Conservation (phyloP, 129 eudicot species). For the Glebionis coronaria region DNA sequence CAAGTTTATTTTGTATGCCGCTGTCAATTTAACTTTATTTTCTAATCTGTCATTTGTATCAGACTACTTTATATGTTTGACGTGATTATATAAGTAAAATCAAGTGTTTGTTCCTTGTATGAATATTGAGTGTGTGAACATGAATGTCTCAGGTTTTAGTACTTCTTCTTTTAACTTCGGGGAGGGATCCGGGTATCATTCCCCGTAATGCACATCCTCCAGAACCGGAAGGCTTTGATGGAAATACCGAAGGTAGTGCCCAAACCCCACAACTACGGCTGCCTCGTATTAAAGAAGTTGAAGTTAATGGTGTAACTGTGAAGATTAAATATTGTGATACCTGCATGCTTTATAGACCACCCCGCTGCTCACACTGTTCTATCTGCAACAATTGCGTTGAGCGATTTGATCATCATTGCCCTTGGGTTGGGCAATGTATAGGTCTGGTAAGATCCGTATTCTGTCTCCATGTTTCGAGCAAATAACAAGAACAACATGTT, state of each 20-base stretch:
- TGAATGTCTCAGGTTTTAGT: conserved; percentile 64
- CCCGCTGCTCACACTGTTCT: conserved; percentile 98
- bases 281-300: conserved; percentile 95
- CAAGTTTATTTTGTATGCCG: not conserved
- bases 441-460: conserved; percentile 70
- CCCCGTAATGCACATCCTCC: conserved; percentile 99
- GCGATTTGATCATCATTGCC: conserved; percentile 98
- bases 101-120: conserved; percentile 1
- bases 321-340: conserved; percentile 97
- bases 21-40: not conserved
- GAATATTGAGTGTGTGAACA: conserved; percentile 12
- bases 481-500: not conserved
- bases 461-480: not conserved
- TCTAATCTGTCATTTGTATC: not conserved
- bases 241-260: conserved; percentile 67
- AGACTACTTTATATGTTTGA: too few species aligned
- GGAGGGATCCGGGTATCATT: conserved; percentile 98
- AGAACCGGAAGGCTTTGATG: conserved; percentile 92
- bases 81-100: not conserved
- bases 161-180: conserved; percentile 87
- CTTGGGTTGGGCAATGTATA: conserved; percentile 99
- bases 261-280: conserved; percentile 89
- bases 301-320: conserved; percentile 88
- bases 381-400: conserved; percentile 98
- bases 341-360: conserved; percentile 99